Conservation (phyloP, 306 rosid species). For the Lathyrus aphaca region DNA sequence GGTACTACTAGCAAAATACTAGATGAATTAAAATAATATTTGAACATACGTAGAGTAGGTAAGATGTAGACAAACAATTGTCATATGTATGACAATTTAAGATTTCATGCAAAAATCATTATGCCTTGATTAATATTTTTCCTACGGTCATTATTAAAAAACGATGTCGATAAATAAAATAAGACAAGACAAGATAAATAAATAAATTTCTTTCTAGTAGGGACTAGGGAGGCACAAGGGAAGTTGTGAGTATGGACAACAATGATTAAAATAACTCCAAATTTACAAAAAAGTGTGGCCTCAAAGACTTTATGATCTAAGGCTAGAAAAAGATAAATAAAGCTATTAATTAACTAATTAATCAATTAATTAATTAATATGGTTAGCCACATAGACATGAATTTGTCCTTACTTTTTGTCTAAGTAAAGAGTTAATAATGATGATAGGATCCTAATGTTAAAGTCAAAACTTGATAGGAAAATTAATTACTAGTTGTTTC, state of each 20-base stretch:
- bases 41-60: background rate
- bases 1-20: background rate
- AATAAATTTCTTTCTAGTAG: background rate
- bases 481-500: conserved; percentile 42
- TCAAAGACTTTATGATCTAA: conserved; percentile 30
- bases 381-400: conserved; percentile 49
- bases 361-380: conserved; percentile 22
- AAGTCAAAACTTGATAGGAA: conserved; percentile 53
- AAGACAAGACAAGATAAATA: background rate
- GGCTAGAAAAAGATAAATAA: conserved; percentile 35
- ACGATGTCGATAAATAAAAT: background rate
- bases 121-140: background rate
- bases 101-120: background rate
- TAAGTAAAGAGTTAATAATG: conserved; percentile 54
- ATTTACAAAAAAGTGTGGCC: conserved; percentile 33
- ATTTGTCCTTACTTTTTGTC: conserved; percentile 51
- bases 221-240: conserved; percentile 31
- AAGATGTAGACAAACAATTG: background rate
- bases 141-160: background rate
- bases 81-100: background rate
- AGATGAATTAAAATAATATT: background rate
- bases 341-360: background rate
- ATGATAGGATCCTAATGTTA: conserved; percentile 44
- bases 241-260: conserved; percentile 24
- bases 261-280: conserved; percentile 47